phyloP scores from a whole-genome alignment of 352 stramenopile genomes.

The Pythium brachiatum region DNA sequence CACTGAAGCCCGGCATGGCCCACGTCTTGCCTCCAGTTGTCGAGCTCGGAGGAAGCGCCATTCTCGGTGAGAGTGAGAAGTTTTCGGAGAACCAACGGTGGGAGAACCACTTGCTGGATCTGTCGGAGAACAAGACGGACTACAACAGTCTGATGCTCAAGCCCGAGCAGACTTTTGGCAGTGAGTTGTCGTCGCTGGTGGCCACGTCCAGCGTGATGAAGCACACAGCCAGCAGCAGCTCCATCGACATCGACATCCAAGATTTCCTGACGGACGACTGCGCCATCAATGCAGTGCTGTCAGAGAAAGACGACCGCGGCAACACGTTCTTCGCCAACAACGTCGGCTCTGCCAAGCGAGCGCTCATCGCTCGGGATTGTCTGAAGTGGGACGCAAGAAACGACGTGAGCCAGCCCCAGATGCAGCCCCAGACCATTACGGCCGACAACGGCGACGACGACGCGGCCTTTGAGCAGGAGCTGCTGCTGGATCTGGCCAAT shows the following conservation, averaged over 20 bases:
- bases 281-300: constrained; percentile 50
- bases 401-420: constrained; percentile 14
- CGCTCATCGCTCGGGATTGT: constrained; percentile 64
- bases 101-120: constrained; percentile 31
- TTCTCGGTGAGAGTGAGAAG: constrained; percentile 23
- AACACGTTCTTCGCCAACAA: constrained; percentile 19
- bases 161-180: constrained; percentile 9
- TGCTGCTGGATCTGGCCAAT: constrained; percentile 69
- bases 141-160: constrained; percentile 30
- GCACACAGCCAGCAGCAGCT: constrained; percentile 27
- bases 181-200: constrained; percentile 22
- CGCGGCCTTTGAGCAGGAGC: constrained; percentile 56
- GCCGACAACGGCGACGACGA: constrained; percentile 33
- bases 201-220: constrained; percentile 31
- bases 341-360: constrained; percentile 42
- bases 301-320: constrained; percentile 23
- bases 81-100: constrained; percentile 30
- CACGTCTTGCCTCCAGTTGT: constrained; percentile 50
- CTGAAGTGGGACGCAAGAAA: constrained; percentile 56
- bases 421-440: constrained; percentile 18
- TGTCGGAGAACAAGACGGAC: constrained; percentile 26
- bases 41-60: constrained; percentile 46
- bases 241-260: constrained; percentile 71
- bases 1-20: constrained; percentile 69
- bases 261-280: constrained; percentile 80